phyloP scores from a whole-genome alignment of 1,284 basidiomycete species.

The Trichosporon sp. region DNA sequence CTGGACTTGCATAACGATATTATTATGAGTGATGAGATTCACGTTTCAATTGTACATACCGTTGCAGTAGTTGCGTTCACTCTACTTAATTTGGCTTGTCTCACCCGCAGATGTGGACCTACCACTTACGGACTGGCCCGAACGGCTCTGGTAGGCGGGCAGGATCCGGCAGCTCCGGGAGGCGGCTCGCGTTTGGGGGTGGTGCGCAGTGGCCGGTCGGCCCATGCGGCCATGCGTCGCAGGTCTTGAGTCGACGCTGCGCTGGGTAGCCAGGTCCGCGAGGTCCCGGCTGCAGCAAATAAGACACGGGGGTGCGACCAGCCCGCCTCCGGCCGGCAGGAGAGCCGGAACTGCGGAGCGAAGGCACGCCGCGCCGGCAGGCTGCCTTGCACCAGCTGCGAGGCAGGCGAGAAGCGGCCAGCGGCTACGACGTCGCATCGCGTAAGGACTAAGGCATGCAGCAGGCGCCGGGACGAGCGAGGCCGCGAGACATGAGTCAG shows the following conservation, averaged over 20 bases:
- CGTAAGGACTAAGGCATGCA: not conserved
- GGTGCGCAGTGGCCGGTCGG: not conserved
- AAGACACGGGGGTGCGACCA: not conserved
- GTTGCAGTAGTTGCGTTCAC: too few relatives aligned
- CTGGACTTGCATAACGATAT: slow-evolving; percentile 6
- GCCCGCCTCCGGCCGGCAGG: not conserved
- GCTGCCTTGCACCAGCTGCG: not conserved
- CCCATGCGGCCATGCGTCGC: too few relatives aligned
- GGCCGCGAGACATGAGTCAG: not conserved
- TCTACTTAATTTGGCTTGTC: too few relatives aligned
- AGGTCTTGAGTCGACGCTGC: not conserved
- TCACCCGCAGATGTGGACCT: too few relatives aligned
- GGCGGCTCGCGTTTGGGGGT: not conserved
- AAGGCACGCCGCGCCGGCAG: not conserved
- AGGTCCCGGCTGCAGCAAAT: too few relatives aligned
- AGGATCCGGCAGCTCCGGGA: not conserved
- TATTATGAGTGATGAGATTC: slow-evolving; percentile 2
- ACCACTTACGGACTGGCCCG: too few relatives aligned
- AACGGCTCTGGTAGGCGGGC: not conserved
- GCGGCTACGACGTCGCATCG: not conserved
- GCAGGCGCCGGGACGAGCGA: not conserved
- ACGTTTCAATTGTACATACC: slow-evolving; percentile 1
- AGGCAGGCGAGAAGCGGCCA: not conserved
- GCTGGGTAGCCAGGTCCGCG: too few relatives aligned
- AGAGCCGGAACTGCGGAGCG: not conserved